phyloP scores from a whole-genome alignment of 169 alveolate species.

The Babesia gibsoni region DNA sequence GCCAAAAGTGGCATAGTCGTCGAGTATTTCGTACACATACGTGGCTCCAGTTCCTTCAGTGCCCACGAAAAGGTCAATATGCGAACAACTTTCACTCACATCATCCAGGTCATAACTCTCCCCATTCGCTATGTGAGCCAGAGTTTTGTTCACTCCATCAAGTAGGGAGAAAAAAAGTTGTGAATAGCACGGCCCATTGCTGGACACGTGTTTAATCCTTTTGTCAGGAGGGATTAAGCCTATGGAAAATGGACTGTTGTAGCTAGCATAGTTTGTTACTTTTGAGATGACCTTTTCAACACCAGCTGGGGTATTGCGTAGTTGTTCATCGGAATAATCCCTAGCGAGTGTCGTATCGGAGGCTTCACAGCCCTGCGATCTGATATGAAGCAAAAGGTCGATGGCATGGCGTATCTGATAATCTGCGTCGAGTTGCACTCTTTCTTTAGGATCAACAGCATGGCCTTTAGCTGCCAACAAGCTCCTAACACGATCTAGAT shows the following conservation, averaged over 20 bases:
- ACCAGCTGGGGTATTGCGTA: too few relatives aligned
- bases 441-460: neutral
- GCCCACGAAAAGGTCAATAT: constrained; percentile 11
- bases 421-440: neutral
- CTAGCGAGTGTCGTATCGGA: too few relatives aligned
- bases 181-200: constrained; percentile 5
- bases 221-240: constrained; percentile 3
- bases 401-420: constrained; percentile 1
- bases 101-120: neutral
- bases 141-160: neutral
- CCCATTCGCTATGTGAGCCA: neutral
- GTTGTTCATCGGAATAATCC: too few relatives aligned
- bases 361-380: too few relatives aligned
- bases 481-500: neutral
- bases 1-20: constrained; percentile 4
- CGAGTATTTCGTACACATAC: constrained; percentile 4
- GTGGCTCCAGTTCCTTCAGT: neutral
- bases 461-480: neutral
- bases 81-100: neutral
- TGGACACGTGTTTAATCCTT: neutral
- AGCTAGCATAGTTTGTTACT: too few relatives aligned
- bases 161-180: neutral
- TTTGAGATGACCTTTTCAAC: too few relatives aligned
- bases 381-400: constrained; percentile 7
- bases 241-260: constrained; percentile 11